Conservation (phyloP, 148 eudicot genomes). For the Chenopodium suecicum region DNA sequence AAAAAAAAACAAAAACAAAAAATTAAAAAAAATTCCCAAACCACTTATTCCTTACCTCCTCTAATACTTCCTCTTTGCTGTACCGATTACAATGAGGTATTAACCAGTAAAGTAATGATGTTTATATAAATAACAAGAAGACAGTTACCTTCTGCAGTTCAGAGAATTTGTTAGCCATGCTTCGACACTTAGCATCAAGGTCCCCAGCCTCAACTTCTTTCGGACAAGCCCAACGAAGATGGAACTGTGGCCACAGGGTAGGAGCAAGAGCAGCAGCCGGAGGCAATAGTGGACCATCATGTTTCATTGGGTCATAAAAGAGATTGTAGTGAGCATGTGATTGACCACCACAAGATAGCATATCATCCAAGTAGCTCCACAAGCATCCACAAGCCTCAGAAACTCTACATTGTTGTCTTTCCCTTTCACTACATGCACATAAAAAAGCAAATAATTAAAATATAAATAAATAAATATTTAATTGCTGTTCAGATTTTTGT, state of each 20-base stretch:
- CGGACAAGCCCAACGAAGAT: conserved; percentile 97
- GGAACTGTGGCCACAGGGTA: conserved; percentile 95
- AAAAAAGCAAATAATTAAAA: too few species aligned
- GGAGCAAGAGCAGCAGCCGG: conserved; percentile 99
- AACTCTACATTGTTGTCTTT: conserved; percentile 72
- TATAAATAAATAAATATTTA: background rate
- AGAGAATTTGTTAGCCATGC: conserved; percentile 57
- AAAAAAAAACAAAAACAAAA: too few species aligned
- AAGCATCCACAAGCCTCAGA: conserved; percentile 79
- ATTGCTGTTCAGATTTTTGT: background rate
- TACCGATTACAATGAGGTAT: background rate
- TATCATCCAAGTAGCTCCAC: conserved; percentile 73
- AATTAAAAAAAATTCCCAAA: too few species aligned
- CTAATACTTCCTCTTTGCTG: background rate
- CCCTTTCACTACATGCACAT: conserved; percentile 65
- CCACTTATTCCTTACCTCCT: background rate
- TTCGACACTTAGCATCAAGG: conserved; percentile 75
- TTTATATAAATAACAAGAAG: conserved; percentile 3
- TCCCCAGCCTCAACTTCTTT: conserved; percentile 79
- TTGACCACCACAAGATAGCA: conserved; percentile 65
- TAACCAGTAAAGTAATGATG: background rate
- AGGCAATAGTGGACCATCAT: conserved; percentile 70
- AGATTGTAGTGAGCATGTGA: conserved; percentile 80
- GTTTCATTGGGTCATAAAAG: conserved; percentile 69
- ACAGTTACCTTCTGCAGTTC: conserved; percentile 76